phyloP scores from a whole-genome alignment of 1,139 yeast genomes.

The Kodamaea sp. region DNA sequence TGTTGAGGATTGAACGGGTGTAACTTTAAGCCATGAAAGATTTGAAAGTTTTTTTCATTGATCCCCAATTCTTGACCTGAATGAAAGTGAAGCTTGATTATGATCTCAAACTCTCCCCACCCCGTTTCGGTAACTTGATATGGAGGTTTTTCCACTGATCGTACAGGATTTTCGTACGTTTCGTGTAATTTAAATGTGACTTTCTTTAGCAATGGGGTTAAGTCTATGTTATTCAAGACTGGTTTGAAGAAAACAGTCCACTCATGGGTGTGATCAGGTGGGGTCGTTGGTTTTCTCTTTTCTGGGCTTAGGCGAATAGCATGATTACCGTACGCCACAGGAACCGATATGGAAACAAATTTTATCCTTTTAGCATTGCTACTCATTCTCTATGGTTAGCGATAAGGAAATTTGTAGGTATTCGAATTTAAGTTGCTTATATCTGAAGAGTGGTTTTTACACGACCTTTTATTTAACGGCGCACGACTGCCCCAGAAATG shows the following conservation, averaged over 20 bases:
- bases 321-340: constrained; percentile 83
- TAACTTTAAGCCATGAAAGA: constrained; percentile 85
- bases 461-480: too few relatives aligned
- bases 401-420: not conserved
- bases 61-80: constrained; percentile 64
- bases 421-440: too few relatives aligned
- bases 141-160: constrained; percentile 87
- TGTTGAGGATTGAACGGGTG: constrained; percentile 77
- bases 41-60: constrained; percentile 81
- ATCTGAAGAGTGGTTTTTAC: constrained; percentile 2
- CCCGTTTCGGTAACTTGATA: constrained; percentile 97
- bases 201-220: constrained; percentile 80
- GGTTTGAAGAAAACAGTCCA: constrained; percentile 96
- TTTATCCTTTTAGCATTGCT: constrained; percentile 40
- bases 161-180: constrained; percentile 81
- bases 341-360: constrained; percentile 80
- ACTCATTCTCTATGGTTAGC: constrained; percentile 18
- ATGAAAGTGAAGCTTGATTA: constrained; percentile 82
- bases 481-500: too few relatives aligned
- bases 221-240: constrained; percentile 71
- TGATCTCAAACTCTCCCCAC: constrained; percentile 98
- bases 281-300: constrained; percentile 66
- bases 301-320: constrained; percentile 72
- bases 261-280: constrained; percentile 87
- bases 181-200: constrained; percentile 95